Conservation (phyloP, 2,329 filamentous ascomycete genomes). For the Hyphodiscus sp. region DNA sequence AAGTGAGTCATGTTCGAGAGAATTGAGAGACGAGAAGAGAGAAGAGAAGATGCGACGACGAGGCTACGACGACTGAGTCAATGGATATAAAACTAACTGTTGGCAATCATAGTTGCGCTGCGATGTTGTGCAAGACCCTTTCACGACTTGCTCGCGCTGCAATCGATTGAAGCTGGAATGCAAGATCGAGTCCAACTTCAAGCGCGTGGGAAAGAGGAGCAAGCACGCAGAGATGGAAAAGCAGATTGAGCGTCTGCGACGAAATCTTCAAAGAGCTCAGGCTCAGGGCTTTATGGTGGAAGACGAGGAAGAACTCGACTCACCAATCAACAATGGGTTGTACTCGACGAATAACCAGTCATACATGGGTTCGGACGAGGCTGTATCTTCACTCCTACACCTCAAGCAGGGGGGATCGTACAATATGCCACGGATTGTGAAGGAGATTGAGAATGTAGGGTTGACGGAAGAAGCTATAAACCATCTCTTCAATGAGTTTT, state of each 20-base stretch:
- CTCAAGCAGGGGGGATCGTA: conserved; percentile 58
- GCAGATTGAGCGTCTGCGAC: conserved; percentile 65
- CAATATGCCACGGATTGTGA: conserved; percentile 23
- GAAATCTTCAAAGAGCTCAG: conserved; percentile 54
- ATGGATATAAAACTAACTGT: conserved; percentile 9
- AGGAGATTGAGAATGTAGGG: conserved; percentile 53
- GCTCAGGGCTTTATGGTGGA: conserved; percentile 49
- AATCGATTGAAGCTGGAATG: conserved; percentile 73
- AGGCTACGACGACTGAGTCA: conserved; percentile 1
- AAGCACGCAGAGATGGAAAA: conserved; percentile 84
- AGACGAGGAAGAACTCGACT: conserved; percentile 50
- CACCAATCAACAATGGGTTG: conserved; percentile 50
- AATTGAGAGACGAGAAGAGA: background rate
- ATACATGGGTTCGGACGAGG: conserved; percentile 62
- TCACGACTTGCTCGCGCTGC: conserved; percentile 70
- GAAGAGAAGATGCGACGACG: conserved; percentile 5
- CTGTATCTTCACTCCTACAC: conserved; percentile 59
- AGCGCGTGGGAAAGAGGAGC: conserved; percentile 73
- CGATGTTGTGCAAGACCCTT: conserved; percentile 77
- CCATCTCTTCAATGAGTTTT: conserved; percentile 68
- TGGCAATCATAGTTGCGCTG: conserved; percentile 61
- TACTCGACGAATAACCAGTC: conserved; percentile 55
- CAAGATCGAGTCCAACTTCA: conserved; percentile 84
- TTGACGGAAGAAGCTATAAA: conserved; percentile 57
- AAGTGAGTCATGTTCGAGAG: conserved; percentile 49